phyloP scores from a whole-genome alignment of 768 basidiomycete species.

The Auricularia heimuer region DNA sequence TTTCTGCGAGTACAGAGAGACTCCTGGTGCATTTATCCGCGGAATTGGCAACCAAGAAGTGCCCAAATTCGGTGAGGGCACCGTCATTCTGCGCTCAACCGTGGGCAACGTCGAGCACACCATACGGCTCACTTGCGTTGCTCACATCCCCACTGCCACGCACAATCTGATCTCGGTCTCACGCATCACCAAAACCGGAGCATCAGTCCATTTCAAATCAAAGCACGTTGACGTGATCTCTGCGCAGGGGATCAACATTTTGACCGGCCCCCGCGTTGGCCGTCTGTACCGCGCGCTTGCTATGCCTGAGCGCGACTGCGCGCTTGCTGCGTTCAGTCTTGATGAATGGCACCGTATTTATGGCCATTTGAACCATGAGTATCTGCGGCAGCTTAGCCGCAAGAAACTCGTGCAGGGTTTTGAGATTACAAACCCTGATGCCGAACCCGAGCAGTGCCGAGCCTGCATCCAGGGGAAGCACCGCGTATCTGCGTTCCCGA shows the following conservation, averaged over 20 bases:
- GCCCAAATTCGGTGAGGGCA: neutral
- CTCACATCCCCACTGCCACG: neutral
- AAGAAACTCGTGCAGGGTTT: slow-evolving; percentile 14
- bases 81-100: neutral
- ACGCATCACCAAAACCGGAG: neutral
- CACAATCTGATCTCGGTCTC: neutral
- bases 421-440: slow-evolving; percentile 12
- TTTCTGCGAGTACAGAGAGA: neutral
- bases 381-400: slow-evolving; percentile 11
- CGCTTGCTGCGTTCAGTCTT: neutral
- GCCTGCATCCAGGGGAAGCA: slow-evolving; percentile 32
- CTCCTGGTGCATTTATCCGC: neutral
- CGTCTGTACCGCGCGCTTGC: neutral
- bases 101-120: neutral
- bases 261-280: neutral
- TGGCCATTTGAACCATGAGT: slow-evolving; percentile 16
- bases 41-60: neutral
- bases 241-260: neutral
- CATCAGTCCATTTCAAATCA: neutral
- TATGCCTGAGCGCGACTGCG: neutral
- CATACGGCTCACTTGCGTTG: neutral
- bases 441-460: slow-evolving; percentile 20
- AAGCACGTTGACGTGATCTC: neutral
- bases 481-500: neutral
- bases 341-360: slow-evolving; percentile 18